Base-by-base conservation (phyloP, 768 basidiomycete genomes). In the Mycena albidolilacea region DNA sequence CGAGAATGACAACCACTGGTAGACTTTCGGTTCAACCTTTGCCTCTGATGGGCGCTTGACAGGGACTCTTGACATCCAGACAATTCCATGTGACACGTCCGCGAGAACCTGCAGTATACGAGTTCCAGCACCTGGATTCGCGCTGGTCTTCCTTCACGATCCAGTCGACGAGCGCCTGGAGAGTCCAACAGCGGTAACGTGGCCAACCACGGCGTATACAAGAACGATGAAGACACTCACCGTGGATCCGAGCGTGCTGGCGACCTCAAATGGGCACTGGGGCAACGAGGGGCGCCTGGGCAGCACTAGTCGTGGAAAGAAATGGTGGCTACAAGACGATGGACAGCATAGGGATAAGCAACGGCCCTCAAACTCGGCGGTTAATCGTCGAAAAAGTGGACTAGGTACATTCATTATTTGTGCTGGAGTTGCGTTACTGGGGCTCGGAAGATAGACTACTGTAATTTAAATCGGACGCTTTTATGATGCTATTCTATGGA, bases 261-360 rank as follows among this genome's bases (percentile, higher is more conserved):
- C 81, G 37, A 85, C 86, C 12, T 81, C 81, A 38, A 87, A 87
- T 73, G 86, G 86, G 1, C 80, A 82, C 52, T 76, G 71, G 43
- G 82, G 80, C 2, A 72, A 70, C 15, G 75, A 75, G 46, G 60
- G 68, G 21, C 58, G 57, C 35, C 17, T 71, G 57, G 81, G 78
- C 11, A 82, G 80, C 50, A 81, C 81, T 44, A 79, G 79, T 64
- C 59, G 72, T 30, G 65, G 58, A 39, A 61, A 41, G 58, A 72
- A 73, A 46, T 67, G 52, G 64, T 62, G 43, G 71, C 6, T 62
- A 15, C 8, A 64, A 9, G 17, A 50, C 3, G 38, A 48, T 43
- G 63, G 43, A 41, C n/a, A 44, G 1, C 37, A 37, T 15, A 38
- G 58, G 30, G 3, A 35, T 10, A 60, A 59, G 10, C 43, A 46